These are phyloP conservation scores for Mercurialis annua DNA, from an alignment of 345 rosid genomes.

Conservation along the genomic window DNA sequence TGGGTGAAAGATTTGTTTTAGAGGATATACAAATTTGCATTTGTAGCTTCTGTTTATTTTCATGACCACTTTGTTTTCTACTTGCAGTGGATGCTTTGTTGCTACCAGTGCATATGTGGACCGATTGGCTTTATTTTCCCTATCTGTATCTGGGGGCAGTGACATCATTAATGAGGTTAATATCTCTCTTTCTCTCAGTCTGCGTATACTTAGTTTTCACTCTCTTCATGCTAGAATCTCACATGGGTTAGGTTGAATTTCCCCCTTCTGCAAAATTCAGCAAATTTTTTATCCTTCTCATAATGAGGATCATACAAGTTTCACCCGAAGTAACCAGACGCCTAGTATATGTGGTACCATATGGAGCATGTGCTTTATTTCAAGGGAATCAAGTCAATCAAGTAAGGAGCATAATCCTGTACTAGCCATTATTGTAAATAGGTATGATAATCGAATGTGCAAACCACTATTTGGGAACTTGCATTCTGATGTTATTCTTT, in stretches of 20 bases:
- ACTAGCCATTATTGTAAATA: constrained; percentile 80
- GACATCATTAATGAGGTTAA: constrained; percentile 67
- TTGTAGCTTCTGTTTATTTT: constrained; percentile 3
- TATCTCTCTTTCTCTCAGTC: constrained; percentile 15
- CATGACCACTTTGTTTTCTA: constrained; percentile 11
- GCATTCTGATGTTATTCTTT: constrained; percentile 17
- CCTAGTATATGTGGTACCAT: constrained; percentile 64
- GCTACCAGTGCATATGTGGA: constrained; percentile 89
- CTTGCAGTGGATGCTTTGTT: constrained; percentile 69
- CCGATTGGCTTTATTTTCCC: constrained; percentile 70
- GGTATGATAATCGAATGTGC: constrained; percentile 50
- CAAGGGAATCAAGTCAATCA: constrained; percentile 45
- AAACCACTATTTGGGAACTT: constrained; percentile 21
- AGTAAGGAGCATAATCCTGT: constrained; percentile 68
- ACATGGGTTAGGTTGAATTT: constrained; percentile 13
- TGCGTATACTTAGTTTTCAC: background rate
- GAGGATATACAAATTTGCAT: background rate
- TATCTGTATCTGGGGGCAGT: constrained; percentile 57
- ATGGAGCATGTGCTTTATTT: constrained; percentile 98
- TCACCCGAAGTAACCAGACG: constrained; percentile 38
- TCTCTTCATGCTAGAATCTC: background rate
- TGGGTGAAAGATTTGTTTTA: background rate
- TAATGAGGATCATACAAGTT: constrained; percentile 40
- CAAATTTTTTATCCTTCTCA: constrained; percentile 75
- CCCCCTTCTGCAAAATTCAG: constrained; percentile 40